Percentiles rank a stretch among this genome's conserved stretches.
These are phyloP conservation scores for Prunus mira DNA, from an alignment of 306 rosid genomes.

Conservation along the genomic window DNA sequence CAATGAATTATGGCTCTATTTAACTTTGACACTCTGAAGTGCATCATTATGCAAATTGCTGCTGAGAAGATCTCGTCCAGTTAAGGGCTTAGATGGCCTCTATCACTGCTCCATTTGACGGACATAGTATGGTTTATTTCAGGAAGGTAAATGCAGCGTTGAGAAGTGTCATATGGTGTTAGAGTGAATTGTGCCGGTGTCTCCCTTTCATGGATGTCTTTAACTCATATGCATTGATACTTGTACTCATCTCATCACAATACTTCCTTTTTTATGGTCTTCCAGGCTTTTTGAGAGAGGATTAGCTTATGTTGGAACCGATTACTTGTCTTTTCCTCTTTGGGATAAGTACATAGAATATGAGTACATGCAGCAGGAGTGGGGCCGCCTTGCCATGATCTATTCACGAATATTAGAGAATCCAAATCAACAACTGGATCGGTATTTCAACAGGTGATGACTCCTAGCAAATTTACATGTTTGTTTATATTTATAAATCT, in stretches of 20 bases:
- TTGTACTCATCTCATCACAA: conserved; percentile 39
- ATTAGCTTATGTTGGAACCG: conserved; percentile 92
- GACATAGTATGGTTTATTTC: conserved; percentile 86
- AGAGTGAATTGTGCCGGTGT: conserved; percentile 84
- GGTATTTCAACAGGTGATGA: conserved; percentile 82
- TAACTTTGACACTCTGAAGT: conserved; percentile 78
- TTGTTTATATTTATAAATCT: not conserved
- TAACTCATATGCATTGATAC: conserved; percentile 38
- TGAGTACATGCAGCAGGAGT: conserved; percentile 95
- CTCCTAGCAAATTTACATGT: not conserved
- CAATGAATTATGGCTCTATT: conserved; percentile 62
- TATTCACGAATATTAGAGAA: conserved; percentile 87
- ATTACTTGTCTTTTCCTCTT: conserved; percentile 86
- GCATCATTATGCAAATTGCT: conserved; percentile 98
- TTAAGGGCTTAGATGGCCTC: conserved; percentile 99
- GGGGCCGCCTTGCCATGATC: conserved; percentile 86
- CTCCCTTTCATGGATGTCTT: conserved; percentile 52
- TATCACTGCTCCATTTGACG: conserved; percentile 92
- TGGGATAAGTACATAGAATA: conserved; percentile 99
- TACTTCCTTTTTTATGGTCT: conserved; percentile 26
- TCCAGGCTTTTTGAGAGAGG: conserved; percentile 99
- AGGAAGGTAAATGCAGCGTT: conserved; percentile 99
- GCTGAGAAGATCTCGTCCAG: conserved; percentile 97
- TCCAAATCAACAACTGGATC: conserved; percentile 95
- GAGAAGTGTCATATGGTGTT: conserved; percentile 93